Conservation (phyloP, 805 yeast genomes). For the Ascoidea asiatica region DNA sequence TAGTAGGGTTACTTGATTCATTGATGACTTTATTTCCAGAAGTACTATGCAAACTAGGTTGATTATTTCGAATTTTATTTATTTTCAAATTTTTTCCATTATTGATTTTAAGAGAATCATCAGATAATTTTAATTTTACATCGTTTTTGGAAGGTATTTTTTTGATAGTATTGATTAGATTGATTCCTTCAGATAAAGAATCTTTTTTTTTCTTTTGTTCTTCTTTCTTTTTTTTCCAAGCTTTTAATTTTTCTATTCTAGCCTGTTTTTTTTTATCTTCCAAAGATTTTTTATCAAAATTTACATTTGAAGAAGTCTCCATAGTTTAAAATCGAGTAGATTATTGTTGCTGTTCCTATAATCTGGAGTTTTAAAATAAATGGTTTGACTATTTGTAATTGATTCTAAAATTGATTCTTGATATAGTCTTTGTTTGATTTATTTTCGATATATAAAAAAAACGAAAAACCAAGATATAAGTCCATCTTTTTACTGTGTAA, state of each 20-base stretch:
- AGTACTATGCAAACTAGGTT: background rate
- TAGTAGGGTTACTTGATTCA: background rate
- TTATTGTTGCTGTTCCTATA: too few species aligned
- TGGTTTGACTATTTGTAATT: too few species aligned
- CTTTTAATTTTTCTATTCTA: constrained; percentile 24
- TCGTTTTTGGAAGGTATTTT: background rate
- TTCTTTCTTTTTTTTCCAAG: constrained; percentile 35
- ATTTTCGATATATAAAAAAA: too few species aligned
- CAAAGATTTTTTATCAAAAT: constrained; percentile 1
- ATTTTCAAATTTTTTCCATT: background rate
- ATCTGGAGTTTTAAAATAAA: too few species aligned
- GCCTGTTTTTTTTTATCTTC: constrained; percentile 8
- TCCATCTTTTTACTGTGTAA: too few species aligned
- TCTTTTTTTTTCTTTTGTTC: constrained; percentile 14
- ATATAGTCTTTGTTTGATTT: too few species aligned
- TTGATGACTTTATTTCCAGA: background rate
- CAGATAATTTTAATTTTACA: background rate
- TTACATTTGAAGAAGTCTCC: too few species aligned
- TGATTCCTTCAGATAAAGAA: background rate
- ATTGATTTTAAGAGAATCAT: background rate
- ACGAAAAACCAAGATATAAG: too few species aligned
- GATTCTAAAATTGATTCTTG: too few species aligned
- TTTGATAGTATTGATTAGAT: background rate
- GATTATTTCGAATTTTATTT: background rate
- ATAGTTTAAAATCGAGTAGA: too few species aligned